A percentile compares a stretch with the other conserved stretches of the same genome.
These are phyloP conservation scores for Talaromyces marneffei DNA, from an alignment of 2,329 filamentous ascomycete species.

Conservation along the genomic window DNA sequence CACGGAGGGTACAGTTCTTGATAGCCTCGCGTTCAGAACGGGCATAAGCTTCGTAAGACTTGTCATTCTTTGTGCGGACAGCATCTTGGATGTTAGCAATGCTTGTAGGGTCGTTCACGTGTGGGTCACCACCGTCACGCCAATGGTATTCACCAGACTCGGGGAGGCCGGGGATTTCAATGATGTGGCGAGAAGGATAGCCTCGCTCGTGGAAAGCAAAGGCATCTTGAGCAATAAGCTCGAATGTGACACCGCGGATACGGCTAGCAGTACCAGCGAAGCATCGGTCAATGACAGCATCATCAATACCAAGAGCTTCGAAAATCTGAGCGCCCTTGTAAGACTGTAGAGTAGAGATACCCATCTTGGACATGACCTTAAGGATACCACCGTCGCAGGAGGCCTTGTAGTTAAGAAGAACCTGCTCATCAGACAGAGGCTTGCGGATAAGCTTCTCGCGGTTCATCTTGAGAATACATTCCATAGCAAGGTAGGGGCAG, in stretches of 20 bases:
- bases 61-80: slow-evolving; percentile 94
- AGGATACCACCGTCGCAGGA: slow-evolving; percentile 93
- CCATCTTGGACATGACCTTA: slow-evolving; percentile 99
- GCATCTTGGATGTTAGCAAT: slow-evolving; percentile 98
- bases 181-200: slow-evolving; percentile 73
- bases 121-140: slow-evolving; percentile 91
- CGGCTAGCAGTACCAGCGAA: slow-evolving; percentile 91
- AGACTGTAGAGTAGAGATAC: slow-evolving; percentile 89
- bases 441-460: slow-evolving; percentile 88
- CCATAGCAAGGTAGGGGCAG: slow-evolving; percentile 91
- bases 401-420: slow-evolving; percentile 94
- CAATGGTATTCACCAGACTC: slow-evolving; percentile 98
- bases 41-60: slow-evolving; percentile 96
- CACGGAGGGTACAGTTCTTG: slow-evolving; percentile 90
- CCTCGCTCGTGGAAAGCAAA: slow-evolving; percentile 94
- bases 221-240: slow-evolving; percentile 86
- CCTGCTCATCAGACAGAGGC: slow-evolving; percentile 71
- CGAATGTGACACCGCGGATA: slow-evolving; percentile 90
- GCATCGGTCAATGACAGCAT: slow-evolving; percentile 85
- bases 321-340: slow-evolving; percentile 99
- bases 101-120: slow-evolving; percentile 89
- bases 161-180: slow-evolving; percentile 69
- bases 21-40: slow-evolving; percentile 91
- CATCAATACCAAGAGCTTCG: slow-evolving; percentile 88
- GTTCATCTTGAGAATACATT: slow-evolving; percentile 96